These are phyloP conservation scores for Didymella lethalis DNA, from an alignment of 2,329 filamentous ascomycete species.

Conservation along the genomic window DNA sequence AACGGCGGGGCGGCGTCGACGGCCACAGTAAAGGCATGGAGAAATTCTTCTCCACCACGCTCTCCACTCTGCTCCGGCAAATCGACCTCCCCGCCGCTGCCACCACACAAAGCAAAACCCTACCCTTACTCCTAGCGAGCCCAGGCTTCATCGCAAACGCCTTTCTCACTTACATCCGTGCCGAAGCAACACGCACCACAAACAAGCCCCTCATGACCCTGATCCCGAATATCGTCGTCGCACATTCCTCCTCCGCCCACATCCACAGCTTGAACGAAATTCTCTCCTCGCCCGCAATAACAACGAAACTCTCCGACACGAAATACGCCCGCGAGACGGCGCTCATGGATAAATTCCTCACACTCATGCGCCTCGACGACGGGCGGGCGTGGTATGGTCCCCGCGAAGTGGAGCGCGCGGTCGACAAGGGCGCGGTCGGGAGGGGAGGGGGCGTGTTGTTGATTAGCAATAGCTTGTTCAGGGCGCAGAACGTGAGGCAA, in stretches of 20 bases:
- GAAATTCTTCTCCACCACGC: conserved; percentile 79
- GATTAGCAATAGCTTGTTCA: conserved; percentile 86
- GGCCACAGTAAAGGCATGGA: conserved; percentile 75
- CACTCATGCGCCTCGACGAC: conserved; percentile 81
- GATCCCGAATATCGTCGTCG: conserved; percentile 71
- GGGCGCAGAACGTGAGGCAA: conserved; percentile 78
- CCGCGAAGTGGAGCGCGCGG: conserved; percentile 79
- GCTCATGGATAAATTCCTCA: conserved; percentile 84
- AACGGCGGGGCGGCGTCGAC: conserved; percentile 66
- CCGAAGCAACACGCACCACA: conserved; percentile 67
- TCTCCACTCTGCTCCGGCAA: conserved; percentile 77
- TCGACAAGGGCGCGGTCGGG: conserved; percentile 87
- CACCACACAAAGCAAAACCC: conserved; percentile 35
- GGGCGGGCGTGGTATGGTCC: conserved; percentile 91
- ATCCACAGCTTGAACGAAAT: conserved; percentile 88
- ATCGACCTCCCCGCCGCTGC: conserved; percentile 68
- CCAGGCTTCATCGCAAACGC: conserved; percentile 86
- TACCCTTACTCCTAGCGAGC: conserved; percentile 81
- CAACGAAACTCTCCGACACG: conserved; percentile 79
- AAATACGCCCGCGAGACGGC: conserved; percentile 86
- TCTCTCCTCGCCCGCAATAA: conserved; percentile 80
- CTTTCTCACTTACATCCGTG: conserved; percentile 78
- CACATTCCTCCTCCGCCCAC: conserved; percentile 86
- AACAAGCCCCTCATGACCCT: conserved; percentile 75
- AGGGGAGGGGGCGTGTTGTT: conserved; percentile 84